Evolutionary conservation across 306 rosid species (phyloP).

Genomic region (Fagus crenata): DNA sequence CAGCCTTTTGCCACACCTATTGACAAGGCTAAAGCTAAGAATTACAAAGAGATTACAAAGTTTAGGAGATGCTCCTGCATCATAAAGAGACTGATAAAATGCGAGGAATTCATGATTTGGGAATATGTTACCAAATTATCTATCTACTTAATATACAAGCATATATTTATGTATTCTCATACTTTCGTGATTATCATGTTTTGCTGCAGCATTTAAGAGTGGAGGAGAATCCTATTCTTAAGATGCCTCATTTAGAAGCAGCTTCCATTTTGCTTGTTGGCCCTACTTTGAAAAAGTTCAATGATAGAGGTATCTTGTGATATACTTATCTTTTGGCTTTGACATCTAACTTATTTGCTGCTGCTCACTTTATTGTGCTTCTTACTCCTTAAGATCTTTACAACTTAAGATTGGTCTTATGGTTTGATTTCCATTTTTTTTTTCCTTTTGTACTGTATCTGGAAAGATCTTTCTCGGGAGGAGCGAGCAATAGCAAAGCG

Average conservation of each 20-base stretch:
- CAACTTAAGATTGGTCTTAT: slow-evolving; percentile 2
- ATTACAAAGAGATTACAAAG: too few species aligned
- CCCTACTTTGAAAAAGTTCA: slow-evolving; percentile 86
- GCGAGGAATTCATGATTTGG: neutral
- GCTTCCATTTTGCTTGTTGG: slow-evolving; percentile 95
- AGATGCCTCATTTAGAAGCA: slow-evolving; percentile 91
- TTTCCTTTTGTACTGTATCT: slow-evolving; percentile 24
- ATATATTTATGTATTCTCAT: neutral
- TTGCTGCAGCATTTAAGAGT: slow-evolving; percentile 83
- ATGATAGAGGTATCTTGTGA: slow-evolving; percentile 77
- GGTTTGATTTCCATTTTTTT: slow-evolving; percentile 3
- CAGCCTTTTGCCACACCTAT: too few species aligned
- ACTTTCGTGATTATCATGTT: slow-evolving; percentile 31
- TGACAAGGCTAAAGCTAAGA: too few species aligned
- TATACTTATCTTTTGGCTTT: slow-evolving; percentile 21
- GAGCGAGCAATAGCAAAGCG: slow-evolving; percentile 71
- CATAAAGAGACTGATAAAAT: neutral
- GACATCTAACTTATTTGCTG: slow-evolving; percentile 10
- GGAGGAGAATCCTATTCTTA: slow-evolving; percentile 95
- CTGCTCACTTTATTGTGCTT: neutral
- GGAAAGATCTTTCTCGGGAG: slow-evolving; percentile 79
- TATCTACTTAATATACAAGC: neutral
- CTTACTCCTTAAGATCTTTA: neutral
- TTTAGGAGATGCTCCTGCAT: too few species aligned
- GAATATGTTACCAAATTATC: neutral